Conservation (phyloP, 768 basidiomycete species). For the Vararia minispora region DNA sequence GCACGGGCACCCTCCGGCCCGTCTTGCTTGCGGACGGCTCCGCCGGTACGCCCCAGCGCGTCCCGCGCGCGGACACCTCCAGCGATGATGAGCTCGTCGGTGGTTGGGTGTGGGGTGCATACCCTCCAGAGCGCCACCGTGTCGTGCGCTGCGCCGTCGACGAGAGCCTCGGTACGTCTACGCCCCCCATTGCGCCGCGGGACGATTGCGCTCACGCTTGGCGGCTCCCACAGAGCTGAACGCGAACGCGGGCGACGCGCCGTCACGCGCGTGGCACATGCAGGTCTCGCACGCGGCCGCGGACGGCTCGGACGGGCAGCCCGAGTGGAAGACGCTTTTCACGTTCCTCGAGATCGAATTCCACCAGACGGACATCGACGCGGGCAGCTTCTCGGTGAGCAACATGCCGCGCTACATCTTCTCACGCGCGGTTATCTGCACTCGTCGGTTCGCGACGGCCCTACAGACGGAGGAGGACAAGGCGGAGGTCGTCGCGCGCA, state of each 20-base stretch:
- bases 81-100: too few species aligned
- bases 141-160: not conserved
- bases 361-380: not conserved
- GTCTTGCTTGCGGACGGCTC: conserved; percentile 4
- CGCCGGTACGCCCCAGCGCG: not conserved
- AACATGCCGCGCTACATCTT: not conserved
- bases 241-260: too few species aligned
- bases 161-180: conserved; percentile 2
- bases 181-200: not conserved
- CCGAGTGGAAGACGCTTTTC: not conserved
- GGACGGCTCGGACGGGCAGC: not conserved
- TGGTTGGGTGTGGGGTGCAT: too few species aligned
- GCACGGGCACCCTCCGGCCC: conserved; percentile 7
- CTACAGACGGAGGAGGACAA: too few species aligned
- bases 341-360: conserved; percentile 1
- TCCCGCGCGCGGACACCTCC: too few species aligned
- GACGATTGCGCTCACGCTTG: too few species aligned
- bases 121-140: conserved; percentile 6
- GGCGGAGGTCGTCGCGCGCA: too few species aligned
- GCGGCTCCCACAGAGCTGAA: too few species aligned
- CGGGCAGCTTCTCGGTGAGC: not conserved
- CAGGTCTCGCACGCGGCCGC: not conserved
- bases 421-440: too few species aligned
- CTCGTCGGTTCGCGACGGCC: too few species aligned
- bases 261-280: too few species aligned